Evolutionary conservation across 257 asterid species (phyloP), one percentile per base, ranked within the genome.

Genomic region (Fraxinus pennsylvanica): DNA sequence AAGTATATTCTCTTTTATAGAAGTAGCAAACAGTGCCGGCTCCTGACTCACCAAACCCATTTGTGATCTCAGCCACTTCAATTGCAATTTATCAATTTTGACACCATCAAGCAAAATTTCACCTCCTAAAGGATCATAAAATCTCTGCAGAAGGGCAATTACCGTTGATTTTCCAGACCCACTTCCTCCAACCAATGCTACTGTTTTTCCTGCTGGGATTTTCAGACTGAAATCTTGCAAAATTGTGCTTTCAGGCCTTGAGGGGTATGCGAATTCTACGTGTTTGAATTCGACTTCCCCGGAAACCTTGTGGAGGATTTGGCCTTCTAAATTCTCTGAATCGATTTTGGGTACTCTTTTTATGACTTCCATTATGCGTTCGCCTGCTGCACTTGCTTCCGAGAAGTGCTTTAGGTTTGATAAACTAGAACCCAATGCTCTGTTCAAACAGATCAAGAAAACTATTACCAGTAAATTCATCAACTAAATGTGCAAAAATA

Each of bases 31-130:
- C 3, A 95, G 90, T 5, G 96, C 94, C 1, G 99, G 99, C 83
- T 95, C 99, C 52, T 95, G 99, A 78, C 99, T 95, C 30, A 92
- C 98, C 74, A 95, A 79, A 32, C 98, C 99, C 99, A 93, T 95
- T 76, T 90, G 98, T 6, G 96, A 90, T 88, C 99, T 91, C 65
- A 95, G 79, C 99, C 99, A 95, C 82, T 90, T 93, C 67, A 93
- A 86, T 45, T 92, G 98, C 84, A 95, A 43, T 82, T 88, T 91
- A 76, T 91, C 94, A 32, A 91, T 90, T 66, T 84, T 81, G 57
- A 90, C 89, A 0, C 94, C 99, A 81, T 95, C 97, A 1, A 93
- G 74, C 25, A 90, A 83, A 71, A 95, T 91, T 67, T 90, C 96
- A 6, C 99, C 99, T 0, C 81, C 82, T 17, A 85, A 71, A 27